Evolutionary conservation across 2,329 filamentous ascomycete species (phyloP), one percentile per base, ranked within the genome.

Genomic region (Fusarium sp.): DNA sequence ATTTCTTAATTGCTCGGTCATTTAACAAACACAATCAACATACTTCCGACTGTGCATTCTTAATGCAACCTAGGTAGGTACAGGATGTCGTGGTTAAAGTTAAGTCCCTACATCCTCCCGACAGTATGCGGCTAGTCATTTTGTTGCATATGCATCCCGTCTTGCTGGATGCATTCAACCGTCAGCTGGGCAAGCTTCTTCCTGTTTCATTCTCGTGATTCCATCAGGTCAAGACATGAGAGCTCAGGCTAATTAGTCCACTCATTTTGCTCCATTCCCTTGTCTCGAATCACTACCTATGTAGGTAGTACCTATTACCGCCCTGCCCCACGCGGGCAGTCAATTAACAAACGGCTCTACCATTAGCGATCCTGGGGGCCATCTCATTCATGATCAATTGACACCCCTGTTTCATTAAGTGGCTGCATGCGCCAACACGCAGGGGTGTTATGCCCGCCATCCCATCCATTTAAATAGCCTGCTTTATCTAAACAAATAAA

Each of bases 401-500:
- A 55, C 54, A 67, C 68, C 68, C 69, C 69, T 71, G 69, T 63
- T 59, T 67, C 61, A 71, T 71, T 70, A 71, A 71, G 69, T 71
- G 69, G 69, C 69, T 71, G 69, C 69, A 71, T 71, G 56, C 65
- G 64, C 66, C 68, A 58, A 58, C 54, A 43, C 65, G 53, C 69
- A 71, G 67, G 69, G 69, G 67, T 71, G 59, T 64, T 62, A 70
- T 71, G 69, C 69, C 67, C 59, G 67, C 69, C 67, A 71, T 70
- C 51, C 60, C 64, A 61, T 60, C 67, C 48, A 67, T 69, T 64
- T 66, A 67, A 69, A 55, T 69, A 53, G 58, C 43, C 10, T 48
- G 47, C 43, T 47, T 45, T 58, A 36, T 38, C 56, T 60, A 60
- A 48, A 59, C 52, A 61, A 55, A 60, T 45, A 60, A 60, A 61